Evolutionary conservation across 305 asterid species (phyloP), one percentile per base, ranked within the genome.

Genomic region (Caryopteris hybrid): DNA sequence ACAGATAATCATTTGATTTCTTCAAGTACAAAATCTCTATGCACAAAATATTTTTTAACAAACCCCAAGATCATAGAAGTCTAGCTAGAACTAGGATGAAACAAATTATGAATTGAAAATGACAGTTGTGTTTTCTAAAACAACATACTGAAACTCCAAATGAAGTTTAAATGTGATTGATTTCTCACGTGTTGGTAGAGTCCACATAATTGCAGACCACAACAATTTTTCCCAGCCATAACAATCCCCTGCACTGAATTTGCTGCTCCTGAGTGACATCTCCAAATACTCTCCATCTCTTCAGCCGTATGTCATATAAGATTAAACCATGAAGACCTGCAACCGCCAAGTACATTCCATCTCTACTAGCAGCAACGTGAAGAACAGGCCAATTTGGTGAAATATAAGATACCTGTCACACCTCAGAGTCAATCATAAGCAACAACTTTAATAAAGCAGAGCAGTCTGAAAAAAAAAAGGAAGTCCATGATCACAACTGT

Each of bases 291-390:
- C 98, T 83, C 99, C 99, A 95, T 72, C 87, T 81, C 80, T 95
- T 95, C 61, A 84, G 73, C 50, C 96, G 86, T 64, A 95, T 83
- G 78, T 95, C 99, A 55, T 95, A 92, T 78, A 95, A 85, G 75
- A 92, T 89, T 74, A 95, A 85, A 81, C 99, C 99, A 74, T 92
- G 96, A 80, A 84, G 88, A 63, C 99, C 99, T 56, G 99, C 94
- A 83, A 89, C 94, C 69, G 99, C 99, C 74, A 95, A 80, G 78
- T 92, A 95, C 96, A 88, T 92, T 73, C 99, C 99, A 79, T 95
- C 99, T 81, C 82, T 88, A 84, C 99, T 95, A 74, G 99, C 99
- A 65, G 98, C 97, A 82, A 92, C 99, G 72, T 95, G 99, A 63
- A 81, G 84, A 80, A 95, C 82, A 56, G 99, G 98, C 99, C 99